Evolutionary conservation across 148 eudicot species (phyloP).

Genomic region (Vaccinium darrowii): DNA sequence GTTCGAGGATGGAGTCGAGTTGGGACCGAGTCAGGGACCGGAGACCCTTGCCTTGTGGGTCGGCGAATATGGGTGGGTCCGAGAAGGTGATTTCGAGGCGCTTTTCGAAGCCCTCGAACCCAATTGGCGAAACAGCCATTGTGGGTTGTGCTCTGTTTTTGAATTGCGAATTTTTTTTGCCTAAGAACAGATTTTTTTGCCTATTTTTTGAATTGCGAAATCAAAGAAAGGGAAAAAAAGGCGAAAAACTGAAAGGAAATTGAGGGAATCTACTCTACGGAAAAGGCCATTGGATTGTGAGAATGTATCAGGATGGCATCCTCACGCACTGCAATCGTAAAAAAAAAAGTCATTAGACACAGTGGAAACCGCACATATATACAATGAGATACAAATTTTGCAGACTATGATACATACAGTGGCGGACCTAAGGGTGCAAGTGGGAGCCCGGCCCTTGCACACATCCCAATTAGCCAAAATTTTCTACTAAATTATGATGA

Average conservation of each 20-base stretch:
- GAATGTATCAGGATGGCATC: conserved; percentile 32
- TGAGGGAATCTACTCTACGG: neutral
- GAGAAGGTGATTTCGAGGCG: conserved; percentile 47
- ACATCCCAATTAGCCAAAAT: too few relatives aligned
- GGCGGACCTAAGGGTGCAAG: too few relatives aligned
- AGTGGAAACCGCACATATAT: neutral
- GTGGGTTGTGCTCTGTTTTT: neutral
- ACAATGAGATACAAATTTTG: too few relatives aligned
- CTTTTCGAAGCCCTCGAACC: conserved; percentile 62
- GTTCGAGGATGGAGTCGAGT: conserved; percentile 40
- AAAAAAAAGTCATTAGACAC: neutral
- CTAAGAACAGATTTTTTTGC: neutral
- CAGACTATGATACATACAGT: too few relatives aligned
- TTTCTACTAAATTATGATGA: too few relatives aligned
- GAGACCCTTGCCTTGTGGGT: conserved; percentile 43
- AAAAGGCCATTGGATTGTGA: too few relatives aligned
- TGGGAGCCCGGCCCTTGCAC: too few relatives aligned
- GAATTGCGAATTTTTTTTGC: neutral
- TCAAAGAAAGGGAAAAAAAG: neutral
- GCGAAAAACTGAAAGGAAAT: neutral
- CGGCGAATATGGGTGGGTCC: conserved; percentile 26
- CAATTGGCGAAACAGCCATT: conserved; percentile 42
- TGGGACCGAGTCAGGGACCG: conserved; percentile 44
- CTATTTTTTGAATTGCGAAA: neutral
- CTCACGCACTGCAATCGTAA: conserved; percentile 28